These are phyloP conservation scores for Apiospora malaysiana DNA, from an alignment of 2,329 filamentous ascomycete genomes.

Conservation along the genomic window DNA sequence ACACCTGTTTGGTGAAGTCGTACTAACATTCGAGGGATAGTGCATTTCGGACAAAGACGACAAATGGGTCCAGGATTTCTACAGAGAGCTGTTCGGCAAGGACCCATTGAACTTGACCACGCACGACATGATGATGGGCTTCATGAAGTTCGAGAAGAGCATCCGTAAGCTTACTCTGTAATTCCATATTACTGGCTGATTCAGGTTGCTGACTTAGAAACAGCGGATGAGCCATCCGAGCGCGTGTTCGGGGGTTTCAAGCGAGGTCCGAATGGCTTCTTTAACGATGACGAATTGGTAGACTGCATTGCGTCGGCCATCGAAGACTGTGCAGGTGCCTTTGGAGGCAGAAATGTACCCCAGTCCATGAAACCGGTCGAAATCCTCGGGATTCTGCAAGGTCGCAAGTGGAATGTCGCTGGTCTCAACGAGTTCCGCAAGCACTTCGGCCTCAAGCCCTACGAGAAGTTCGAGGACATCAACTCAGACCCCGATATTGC, in stretches of 20 bases:
- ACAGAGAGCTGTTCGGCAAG: slow-evolving; percentile 66
- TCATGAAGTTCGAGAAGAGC: slow-evolving; percentile 66
- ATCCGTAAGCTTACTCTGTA: slow-evolving; percentile 44
- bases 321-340: slow-evolving; percentile 26
- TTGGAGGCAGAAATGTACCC: slow-evolving; percentile 25
- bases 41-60: slow-evolving; percentile 78
- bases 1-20: no score
- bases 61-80: slow-evolving; percentile 77
- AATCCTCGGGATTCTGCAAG: slow-evolving; percentile 25
- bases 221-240: slow-evolving; percentile 68
- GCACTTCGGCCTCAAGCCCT: slow-evolving; percentile 25
- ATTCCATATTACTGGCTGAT: neutral
- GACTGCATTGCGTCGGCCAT: slow-evolving; percentile 73
- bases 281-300: slow-evolving; percentile 78
- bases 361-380: slow-evolving; percentile 26
- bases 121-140: slow-evolving; percentile 64
- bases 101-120: slow-evolving; percentile 61
- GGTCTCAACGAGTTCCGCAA: slow-evolving; percentile 23
- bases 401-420: slow-evolving; percentile 21
- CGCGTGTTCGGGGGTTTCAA: slow-evolving; percentile 71
- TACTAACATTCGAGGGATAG: neutral
- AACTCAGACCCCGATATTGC: slow-evolving; percentile 24
- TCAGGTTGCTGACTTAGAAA: neutral
- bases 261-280: slow-evolving; percentile 70
- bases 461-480: slow-evolving; percentile 26